A percentile compares a stretch with the other conserved stretches of the same genome.
phyloP scores from a whole-genome alignment of 495 filamentous ascomycete species.

The Ascodesmis nigricans region DNA sequence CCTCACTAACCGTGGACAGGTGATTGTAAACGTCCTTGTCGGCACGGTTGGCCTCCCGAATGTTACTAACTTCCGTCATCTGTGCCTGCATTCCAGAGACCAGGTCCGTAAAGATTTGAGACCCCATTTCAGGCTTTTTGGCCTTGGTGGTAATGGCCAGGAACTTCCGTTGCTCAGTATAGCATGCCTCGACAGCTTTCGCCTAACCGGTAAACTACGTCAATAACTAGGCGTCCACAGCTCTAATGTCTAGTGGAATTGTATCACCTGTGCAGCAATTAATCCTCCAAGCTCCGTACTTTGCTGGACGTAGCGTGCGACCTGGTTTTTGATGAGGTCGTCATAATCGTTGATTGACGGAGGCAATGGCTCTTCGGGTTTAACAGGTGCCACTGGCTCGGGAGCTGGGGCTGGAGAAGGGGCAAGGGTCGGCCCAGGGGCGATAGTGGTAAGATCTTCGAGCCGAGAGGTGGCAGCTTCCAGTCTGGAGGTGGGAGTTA shows the following conservation, averaged over 20 bases:
- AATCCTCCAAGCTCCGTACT: constrained; percentile 57
- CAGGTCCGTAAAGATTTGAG: constrained; percentile 44
- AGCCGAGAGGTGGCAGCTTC: constrained; percentile 92
- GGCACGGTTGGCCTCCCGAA: constrained; percentile 55
- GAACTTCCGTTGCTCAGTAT: constrained; percentile 67
- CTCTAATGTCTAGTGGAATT: too few relatives aligned
- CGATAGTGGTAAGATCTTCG: constrained; percentile 56
- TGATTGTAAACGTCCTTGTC: constrained; percentile 53
- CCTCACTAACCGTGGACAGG: constrained; percentile 67
- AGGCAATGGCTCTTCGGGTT: constrained; percentile 40
- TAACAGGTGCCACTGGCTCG: constrained; percentile 24
- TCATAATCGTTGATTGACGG: constrained; percentile 71
- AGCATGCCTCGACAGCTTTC: constrained; percentile 28
- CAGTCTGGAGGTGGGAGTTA: constrained; percentile 37
- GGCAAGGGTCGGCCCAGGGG: constrained; percentile 42
- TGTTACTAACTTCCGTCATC: constrained; percentile 49
- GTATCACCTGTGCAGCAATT: constrained; percentile 53
- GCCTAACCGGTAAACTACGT: constrained; percentile 7
- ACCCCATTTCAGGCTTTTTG: constrained; percentile 58
- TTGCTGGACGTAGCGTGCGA: constrained; percentile 54
- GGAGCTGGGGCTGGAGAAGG: constrained; percentile 23
- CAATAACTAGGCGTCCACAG: too few relatives aligned
- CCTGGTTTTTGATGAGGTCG: constrained; percentile 46
- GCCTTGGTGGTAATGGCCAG: constrained; percentile 73
- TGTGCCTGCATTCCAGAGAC: constrained; percentile 63